A percentile compares a stretch with the other conserved stretches of the same genome.
Evolutionary conservation across 2,329 filamentous ascomycete species (phyloP).

Genomic region (Hypomyces perniciosus): DNA sequence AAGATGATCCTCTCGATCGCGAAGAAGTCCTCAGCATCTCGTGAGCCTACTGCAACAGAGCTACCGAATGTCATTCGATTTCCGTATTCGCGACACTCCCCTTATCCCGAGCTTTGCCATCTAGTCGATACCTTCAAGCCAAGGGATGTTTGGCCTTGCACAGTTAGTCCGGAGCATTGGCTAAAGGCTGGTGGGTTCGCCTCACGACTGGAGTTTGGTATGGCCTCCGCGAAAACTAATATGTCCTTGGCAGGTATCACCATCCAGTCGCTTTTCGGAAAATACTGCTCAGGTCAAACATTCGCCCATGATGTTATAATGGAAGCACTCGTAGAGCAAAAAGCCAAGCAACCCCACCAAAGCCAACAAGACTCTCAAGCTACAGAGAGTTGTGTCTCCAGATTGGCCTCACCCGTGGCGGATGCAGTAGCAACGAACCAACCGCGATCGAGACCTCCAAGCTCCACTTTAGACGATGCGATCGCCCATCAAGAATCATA

Average conservation of each 20-base stretch:
- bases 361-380: not conserved
- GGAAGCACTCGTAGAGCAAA: conserved; percentile 25
- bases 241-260: conserved; percentile 39
- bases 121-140: conserved; percentile 65
- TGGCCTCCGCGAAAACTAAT: not conserved
- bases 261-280: conserved; percentile 65
- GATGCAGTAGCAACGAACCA: not conserved
- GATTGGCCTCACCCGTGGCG: not conserved
- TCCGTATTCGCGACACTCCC: conserved; percentile 86
- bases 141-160: conserved; percentile 77
- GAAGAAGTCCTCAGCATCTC: not conserved
- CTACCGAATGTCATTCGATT: conserved; percentile 52
- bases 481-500: not conserved
- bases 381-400: not conserved
- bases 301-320: conserved; percentile 65
- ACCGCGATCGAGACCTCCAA: not conserved
- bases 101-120: conserved; percentile 69
- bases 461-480: not conserved
- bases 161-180: conserved; percentile 61
- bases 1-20: not conserved
- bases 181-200: conserved; percentile 35
- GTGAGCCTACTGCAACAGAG: not conserved
- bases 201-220: not conserved
- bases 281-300: conserved; percentile 51
- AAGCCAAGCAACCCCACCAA: not conserved